Conservation (phyloP, 768 basidiomycete species). For the Phanerodontia chrysosporium region DNA sequence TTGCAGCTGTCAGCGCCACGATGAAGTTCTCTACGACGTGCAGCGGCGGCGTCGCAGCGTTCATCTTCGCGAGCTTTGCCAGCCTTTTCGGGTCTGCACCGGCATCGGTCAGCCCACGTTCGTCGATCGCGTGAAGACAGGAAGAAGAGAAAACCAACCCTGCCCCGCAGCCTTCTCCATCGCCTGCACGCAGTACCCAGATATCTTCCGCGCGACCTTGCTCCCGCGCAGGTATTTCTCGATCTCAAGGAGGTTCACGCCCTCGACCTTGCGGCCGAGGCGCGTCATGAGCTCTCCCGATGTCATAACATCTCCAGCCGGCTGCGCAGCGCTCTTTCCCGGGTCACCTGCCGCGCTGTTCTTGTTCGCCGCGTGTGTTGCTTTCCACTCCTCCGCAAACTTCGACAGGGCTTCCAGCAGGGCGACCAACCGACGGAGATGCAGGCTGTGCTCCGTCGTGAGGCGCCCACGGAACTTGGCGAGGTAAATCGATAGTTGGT, state of each 20-base stretch:
- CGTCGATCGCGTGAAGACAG: too few relatives aligned
- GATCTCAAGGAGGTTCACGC: slow-evolving; percentile 81
- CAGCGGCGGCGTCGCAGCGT: slow-evolving; percentile 63
- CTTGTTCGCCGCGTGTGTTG: too few relatives aligned
- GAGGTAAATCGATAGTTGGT: slow-evolving; percentile 77
- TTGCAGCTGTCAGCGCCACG: slow-evolving; percentile 71
- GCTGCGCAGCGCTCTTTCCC: background rate
- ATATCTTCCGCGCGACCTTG: slow-evolving; percentile 83
- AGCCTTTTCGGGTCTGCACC: slow-evolving; percentile 21
- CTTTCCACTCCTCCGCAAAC: slow-evolving; percentile 51
- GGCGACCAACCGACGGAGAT: slow-evolving; percentile 72
- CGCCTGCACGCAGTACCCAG: slow-evolving; percentile 62
- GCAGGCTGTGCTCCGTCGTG: slow-evolving; percentile 64
- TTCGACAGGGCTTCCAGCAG: slow-evolving; percentile 69
- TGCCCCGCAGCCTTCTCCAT: slow-evolving; percentile 24
- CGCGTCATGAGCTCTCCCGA: slow-evolving; percentile 59
- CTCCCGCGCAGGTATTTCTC: slow-evolving; percentile 77
- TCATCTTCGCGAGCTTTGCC: slow-evolving; percentile 21
- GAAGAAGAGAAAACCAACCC: slow-evolving; percentile 12
- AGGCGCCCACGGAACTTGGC: slow-evolving; percentile 75
- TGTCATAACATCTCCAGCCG: slow-evolving; percentile 58
- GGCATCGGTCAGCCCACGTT: background rate
- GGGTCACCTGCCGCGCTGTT: too few relatives aligned
- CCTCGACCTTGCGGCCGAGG: slow-evolving; percentile 64
- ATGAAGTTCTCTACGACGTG: slow-evolving; percentile 78